Percentiles rank a stretch among this genome's conserved stretches.
Evolutionary conservation across 352 stramenopile species (phyloP).

Genomic region (Globisporangium radiosum): DNA sequence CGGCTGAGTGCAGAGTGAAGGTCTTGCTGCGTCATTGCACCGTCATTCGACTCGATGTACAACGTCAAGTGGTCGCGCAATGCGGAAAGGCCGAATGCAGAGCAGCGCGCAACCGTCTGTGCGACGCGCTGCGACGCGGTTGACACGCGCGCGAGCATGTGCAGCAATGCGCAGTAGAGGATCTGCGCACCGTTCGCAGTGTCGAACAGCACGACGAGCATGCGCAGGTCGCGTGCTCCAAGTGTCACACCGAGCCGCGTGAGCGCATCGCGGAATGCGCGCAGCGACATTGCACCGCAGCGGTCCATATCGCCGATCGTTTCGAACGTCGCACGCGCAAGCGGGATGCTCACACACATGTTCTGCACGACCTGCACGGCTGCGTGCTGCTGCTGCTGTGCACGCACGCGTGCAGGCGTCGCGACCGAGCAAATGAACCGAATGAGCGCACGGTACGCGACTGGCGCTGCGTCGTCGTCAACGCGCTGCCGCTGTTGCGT

Average conservation of each 20-base stretch:
- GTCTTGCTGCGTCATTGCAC: constrained; percentile 29
- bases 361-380: constrained; percentile 23
- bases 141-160: constrained; percentile 20
- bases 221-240: constrained; percentile 27
- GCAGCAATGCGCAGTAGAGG: constrained; percentile 44
- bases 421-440: constrained; percentile 38
- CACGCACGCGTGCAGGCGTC: constrained; percentile 24
- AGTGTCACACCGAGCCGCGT: constrained; percentile 29
- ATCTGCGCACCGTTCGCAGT: constrained; percentile 32
- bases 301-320: constrained; percentile 42
- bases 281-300: constrained; percentile 31
- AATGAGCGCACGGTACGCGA: constrained; percentile 33
- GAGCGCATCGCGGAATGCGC: constrained; percentile 36
- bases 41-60: constrained; percentile 30
- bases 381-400: constrained; percentile 17
- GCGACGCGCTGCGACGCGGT: constrained; percentile 17
- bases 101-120: constrained; percentile 25
- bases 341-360: constrained; percentile 23
- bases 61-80: constrained; percentile 35
- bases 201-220: constrained; percentile 48
- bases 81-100: constrained; percentile 26
- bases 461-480: constrained; percentile 30
- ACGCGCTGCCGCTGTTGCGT: constrained; percentile 28
- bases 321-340: constrained; percentile 31
- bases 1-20: constrained; percentile 36